Evolutionary conservation across 192 early-diverging fungal species (phyloP).

Genomic region (Coemansia sp.): DNA sequence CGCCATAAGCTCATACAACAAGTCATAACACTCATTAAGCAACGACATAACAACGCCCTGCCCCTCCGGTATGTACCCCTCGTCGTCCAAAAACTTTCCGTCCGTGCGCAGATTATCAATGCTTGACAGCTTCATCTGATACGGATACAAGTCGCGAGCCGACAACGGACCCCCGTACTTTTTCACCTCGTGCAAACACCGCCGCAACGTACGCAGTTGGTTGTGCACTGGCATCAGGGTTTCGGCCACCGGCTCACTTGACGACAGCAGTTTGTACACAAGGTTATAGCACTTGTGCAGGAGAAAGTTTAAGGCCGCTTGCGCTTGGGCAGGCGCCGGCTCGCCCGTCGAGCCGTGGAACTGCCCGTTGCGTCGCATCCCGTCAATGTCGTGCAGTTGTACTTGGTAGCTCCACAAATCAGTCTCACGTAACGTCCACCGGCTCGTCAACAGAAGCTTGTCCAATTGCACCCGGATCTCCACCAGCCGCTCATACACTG

Average conservation of each 20-base stretch:
- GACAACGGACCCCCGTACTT: slow-evolving; percentile 79
- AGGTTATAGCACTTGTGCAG: slow-evolving; percentile 82
- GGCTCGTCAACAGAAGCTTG: slow-evolving; percentile 68
- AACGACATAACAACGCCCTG: slow-evolving; percentile 83
- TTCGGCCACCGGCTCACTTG: slow-evolving; percentile 78
- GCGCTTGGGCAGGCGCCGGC: slow-evolving; percentile 63
- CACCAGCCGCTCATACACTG: slow-evolving; percentile 61
- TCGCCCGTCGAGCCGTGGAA: slow-evolving; percentile 71
- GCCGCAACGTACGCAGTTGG: slow-evolving; percentile 77
- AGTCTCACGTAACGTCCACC: slow-evolving; percentile 78
- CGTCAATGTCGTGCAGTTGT: slow-evolving; percentile 79
- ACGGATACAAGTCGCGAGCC: slow-evolving; percentile 75
- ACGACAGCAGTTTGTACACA: slow-evolving; percentile 77
- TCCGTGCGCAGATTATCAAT: slow-evolving; percentile 80
- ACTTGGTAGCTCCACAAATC: slow-evolving; percentile 76
- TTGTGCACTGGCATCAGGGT: slow-evolving; percentile 82
- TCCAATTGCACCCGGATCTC: slow-evolving; percentile 77
- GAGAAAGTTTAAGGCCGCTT: slow-evolving; percentile 74
- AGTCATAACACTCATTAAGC: slow-evolving; percentile 87
- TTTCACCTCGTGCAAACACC: slow-evolving; percentile 74
- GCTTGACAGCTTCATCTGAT: slow-evolving; percentile 82
- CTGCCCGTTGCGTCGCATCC: slow-evolving; percentile 79
- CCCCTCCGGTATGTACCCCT: slow-evolving; percentile 79
- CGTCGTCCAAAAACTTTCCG: slow-evolving; percentile 83
- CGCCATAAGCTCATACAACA: slow-evolving; percentile 71